Evolutionary conservation across 805 yeast species (phyloP).

Genomic region (Metschnikowia amazonensis): DNA sequence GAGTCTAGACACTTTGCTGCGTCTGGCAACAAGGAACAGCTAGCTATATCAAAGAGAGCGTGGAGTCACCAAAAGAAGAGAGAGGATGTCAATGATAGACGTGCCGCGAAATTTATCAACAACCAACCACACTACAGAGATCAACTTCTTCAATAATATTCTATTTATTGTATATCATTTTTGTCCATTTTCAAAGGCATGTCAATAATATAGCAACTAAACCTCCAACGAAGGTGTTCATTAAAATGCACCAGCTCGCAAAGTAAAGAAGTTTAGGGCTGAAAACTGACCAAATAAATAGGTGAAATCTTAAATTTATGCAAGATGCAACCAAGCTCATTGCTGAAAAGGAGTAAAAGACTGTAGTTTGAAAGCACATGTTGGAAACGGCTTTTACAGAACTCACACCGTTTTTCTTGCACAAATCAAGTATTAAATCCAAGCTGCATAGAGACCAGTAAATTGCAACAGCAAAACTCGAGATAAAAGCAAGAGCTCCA

Average conservation of each 20-base stretch:
- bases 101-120: conserved; percentile 69
- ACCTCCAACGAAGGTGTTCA: conserved; percentile 30
- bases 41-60: conserved; percentile 48
- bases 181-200: not conserved
- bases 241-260: conserved; percentile 65
- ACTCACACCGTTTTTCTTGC: not conserved
- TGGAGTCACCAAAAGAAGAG: conserved; percentile 55
- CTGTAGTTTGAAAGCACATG: conserved; percentile 4
- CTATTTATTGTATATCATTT: not conserved
- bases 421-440: conserved; percentile 18
- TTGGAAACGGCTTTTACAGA: not conserved
- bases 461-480: conserved; percentile 85
- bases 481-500: conserved; percentile 70
- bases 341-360: conserved; percentile 60
- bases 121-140: conserved; percentile 69
- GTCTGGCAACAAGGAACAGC: conserved; percentile 36
- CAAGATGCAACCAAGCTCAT: conserved; percentile 65
- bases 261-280: conserved; percentile 86
- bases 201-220: conserved; percentile 20
- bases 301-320: conserved; percentile 68
- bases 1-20: conserved; percentile 49
- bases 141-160: conserved; percentile 31
- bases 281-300: conserved; percentile 97
- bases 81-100: conserved; percentile 49
- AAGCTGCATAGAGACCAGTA: conserved; percentile 65